Base-by-base conservation (phyloP, 306 rosid species). In the Crotalaria pallida region DNA sequence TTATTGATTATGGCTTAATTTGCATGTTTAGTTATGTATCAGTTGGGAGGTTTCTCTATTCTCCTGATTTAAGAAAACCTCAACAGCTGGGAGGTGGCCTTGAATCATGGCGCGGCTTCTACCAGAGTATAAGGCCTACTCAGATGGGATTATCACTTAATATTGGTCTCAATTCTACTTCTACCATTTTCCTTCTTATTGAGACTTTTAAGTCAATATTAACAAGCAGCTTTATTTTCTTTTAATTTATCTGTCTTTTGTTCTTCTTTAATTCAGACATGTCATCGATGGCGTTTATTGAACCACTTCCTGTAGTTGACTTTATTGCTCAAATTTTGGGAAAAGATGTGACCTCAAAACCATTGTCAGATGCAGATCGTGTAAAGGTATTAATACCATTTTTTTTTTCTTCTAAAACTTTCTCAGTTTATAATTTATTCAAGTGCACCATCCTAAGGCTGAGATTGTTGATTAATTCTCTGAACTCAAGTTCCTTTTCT, bases 61-160 rank as follows among this genome's bases (percentile, higher is more conserved):
- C 85, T 72, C 79, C 76, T n/a, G 73, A 81, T 36, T 60, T 83
- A 7, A 80, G 83, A 50, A 76, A 76, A 31, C 82, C 84, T 2
- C 80, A 83, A 55, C 74, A 64, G 3, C 71, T 83, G 17, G 84
- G 87, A 36, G 84, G 84, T 26, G 87, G 87, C 12, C 23, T 83
- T 23, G 84, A 83, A 52, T 83, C 84, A 73, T 83, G 84, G 87
- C 79, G 87, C 2, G 87, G 87, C 59, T 83, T 83, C 66, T 80
- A 83, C 47, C 87, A 83, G 59, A 83, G 82, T 52, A 83, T 83
- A 72, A 83, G 87, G 64, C 87, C 84, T 61, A 83, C 82, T 61
- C 87, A 83, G 50, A 83, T 83, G 87, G 87, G 87, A 27, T 31
- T 83, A 47, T 83, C 87, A 2, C 84, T 83, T 45, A 83, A 80